Evolutionary conservation across 2,329 filamentous ascomycete species (phyloP).

Genomic region (Parafenestella ontariensis): DNA sequence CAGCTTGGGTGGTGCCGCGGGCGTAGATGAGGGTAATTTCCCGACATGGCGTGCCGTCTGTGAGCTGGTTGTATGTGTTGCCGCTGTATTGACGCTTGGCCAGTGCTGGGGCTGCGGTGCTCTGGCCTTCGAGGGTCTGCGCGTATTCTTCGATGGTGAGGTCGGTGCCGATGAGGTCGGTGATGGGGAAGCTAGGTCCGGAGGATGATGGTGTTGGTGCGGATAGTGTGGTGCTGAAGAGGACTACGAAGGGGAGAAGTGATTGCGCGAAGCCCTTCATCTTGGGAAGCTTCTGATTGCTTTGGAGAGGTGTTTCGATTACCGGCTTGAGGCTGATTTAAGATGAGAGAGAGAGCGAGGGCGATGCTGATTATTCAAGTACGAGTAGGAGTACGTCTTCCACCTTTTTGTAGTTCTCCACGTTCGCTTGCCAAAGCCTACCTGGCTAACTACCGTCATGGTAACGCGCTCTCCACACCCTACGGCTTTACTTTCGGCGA

Average conservation of each 20-base stretch:
- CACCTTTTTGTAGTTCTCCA: conserved; percentile 12
- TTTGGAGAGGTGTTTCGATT: background rate
- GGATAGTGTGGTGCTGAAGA: conserved; percentile 22
- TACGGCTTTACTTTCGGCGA: conserved; percentile 3
- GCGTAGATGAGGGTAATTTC: conserved; percentile 62
- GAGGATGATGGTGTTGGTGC: conserved; percentile 22
- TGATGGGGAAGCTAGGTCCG: conserved; percentile 34
- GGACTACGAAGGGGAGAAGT: conserved; percentile 23
- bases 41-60: conserved; percentile 49
- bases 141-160: conserved; percentile 36
- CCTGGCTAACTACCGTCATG: background rate
- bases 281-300: conserved; percentile 7
- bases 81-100: conserved; percentile 30
- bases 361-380: background rate
- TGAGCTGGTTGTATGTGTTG: conserved; percentile 41
- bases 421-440: background rate
- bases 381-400: background rate
- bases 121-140: conserved; percentile 25
- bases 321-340: background rate
- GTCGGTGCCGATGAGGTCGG: conserved; percentile 30
- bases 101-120: conserved; percentile 10
- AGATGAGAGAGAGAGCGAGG: background rate
- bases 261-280: conserved; percentile 29
- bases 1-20: conserved; percentile 60
- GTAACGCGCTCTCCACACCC: background rate